Base-by-base conservation (phyloP, 495 filamentous ascomycete genomes). In the Pyronema domesticum region DNA sequence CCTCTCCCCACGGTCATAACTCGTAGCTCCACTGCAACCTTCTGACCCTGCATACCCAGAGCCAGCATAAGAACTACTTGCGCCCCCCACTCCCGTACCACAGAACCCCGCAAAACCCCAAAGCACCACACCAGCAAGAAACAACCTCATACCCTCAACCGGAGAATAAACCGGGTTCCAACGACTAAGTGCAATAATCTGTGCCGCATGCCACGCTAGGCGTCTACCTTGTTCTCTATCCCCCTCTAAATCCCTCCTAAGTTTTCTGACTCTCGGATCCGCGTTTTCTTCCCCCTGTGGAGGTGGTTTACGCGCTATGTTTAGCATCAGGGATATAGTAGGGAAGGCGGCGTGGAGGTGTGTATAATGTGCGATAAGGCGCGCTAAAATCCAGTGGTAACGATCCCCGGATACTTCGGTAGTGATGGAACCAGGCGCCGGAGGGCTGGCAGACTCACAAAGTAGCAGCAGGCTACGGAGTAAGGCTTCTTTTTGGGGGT, bases 131-230 rank as follows among this genome's bases (percentile, higher is more conserved):
- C 63, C 63, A 11, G 63, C 63, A 46, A 65, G 58, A 9, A 65
- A 65, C 4, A 65, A 55, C 7, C 63, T 54, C 63, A 65, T 65
- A 0, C 62, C 62, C 48, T 65, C 63, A 11, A 61, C 62, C 0
- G 63, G 63, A 1, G 63, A 62, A 51, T 48, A 61, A 7, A 65
- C 57, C 4, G 63, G 63, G 40, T 59, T 59, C 62, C 59, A 62
- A 19, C 63, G 59, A n/a, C 62, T 65, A 35, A 67, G 60, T 6
- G 58, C 53, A 54, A 67, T 65, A 37, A 67, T 65, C 34, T 67
- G 65, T 0, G 65, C 65, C 2, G 65, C 57, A 35, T 62, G 67
- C 59, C 59, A 67, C n/a, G 65, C 64, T 11, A 67, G 57, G 0
- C 56, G 60, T 48, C 65, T 55, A 7, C 58, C 61, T 14, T 62